These are phyloP conservation scores for Calycina marina DNA, from an alignment of 2,329 filamentous ascomycete species.

Conservation along the genomic window DNA sequence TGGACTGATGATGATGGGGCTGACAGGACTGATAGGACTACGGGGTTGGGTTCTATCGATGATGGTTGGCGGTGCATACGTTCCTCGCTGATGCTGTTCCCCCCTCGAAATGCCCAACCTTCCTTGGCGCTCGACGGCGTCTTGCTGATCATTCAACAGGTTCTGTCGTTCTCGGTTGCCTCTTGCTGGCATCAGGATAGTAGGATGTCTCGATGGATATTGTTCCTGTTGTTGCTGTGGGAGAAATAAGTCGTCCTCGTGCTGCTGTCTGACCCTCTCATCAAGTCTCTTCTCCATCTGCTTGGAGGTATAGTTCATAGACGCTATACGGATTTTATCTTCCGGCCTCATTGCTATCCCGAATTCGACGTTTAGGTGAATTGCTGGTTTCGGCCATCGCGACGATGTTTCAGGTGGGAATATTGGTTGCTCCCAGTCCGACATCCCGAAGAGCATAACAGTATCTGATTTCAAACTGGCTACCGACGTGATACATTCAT, in stretches of 20 bases:
- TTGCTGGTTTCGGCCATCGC: conserved; percentile 13
- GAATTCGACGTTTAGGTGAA: conserved; percentile 19
- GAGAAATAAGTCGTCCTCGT: conserved; percentile 2
- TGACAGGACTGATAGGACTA: conserved; percentile 11
- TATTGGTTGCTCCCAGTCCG: conserved; percentile 9
- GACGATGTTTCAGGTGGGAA: conserved; percentile 9
- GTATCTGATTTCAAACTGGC: no score
- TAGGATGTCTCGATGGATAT: conserved; percentile 1
- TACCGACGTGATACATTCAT: no score
- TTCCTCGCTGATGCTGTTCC: conserved; percentile 11
- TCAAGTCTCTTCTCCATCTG: conserved; percentile 16
- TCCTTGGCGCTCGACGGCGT: conserved; percentile 2
- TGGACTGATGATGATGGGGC: conserved; percentile 5
- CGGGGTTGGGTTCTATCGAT: conserved; percentile 9
- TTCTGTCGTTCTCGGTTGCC: not conserved
- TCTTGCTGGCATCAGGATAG: conserved; percentile 2
- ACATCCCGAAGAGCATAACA: conserved; percentile 5
- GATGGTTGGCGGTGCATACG: conserved; percentile 17
- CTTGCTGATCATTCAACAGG: conserved; percentile 3
- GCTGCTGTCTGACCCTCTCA: conserved; percentile 7
- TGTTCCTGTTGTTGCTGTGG: not conserved
- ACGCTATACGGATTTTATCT: conserved; percentile 13
- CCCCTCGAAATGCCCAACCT: conserved; percentile 4
- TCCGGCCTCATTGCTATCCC: conserved; percentile 17
- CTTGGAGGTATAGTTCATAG: conserved; percentile 15